Conservation (phyloP, 345 rosid species). For the Rhizophora apiculata region DNA sequence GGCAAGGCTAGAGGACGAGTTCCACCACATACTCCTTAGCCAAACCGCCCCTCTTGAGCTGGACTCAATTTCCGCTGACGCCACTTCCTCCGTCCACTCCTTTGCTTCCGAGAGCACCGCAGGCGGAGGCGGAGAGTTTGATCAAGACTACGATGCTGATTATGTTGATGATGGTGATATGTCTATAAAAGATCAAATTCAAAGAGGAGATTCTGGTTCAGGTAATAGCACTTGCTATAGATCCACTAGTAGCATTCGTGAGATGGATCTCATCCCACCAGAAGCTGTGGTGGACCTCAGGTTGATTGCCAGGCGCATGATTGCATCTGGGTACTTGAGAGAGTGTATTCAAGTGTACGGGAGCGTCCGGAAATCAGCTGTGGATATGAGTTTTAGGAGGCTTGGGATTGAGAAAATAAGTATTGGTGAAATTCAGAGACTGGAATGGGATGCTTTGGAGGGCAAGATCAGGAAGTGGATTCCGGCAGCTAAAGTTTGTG, state of each 20-base stretch:
- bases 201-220: slow-evolving; percentile 11
- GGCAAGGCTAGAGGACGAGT: slow-evolving; percentile 98
- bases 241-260: slow-evolving; percentile 80
- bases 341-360: slow-evolving; percentile 95
- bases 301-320: slow-evolving; percentile 72
- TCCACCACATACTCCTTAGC: slow-evolving; percentile 63
- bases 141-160: slow-evolving; percentile 2
- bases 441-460: slow-evolving; percentile 83
- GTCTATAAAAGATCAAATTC: slow-evolving; percentile 11
- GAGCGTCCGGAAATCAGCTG: slow-evolving; percentile 76
- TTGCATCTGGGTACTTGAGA: slow-evolving; percentile 68
- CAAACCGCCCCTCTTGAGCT: slow-evolving; percentile 63
- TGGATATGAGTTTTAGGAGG: slow-evolving; percentile 62
- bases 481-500: slow-evolving; percentile 73
- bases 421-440: slow-evolving; percentile 88
- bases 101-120: not conserved
- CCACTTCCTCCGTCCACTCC: slow-evolving; percentile 33
- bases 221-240: slow-evolving; percentile 40
- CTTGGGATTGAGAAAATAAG: slow-evolving; percentile 85
- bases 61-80: slow-evolving; percentile 37
- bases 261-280: slow-evolving; percentile 73
- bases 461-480: slow-evolving; percentile 86
- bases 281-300: slow-evolving; percentile 69
- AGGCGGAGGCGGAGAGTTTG: slow-evolving; percentile 1
- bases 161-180: slow-evolving; percentile 2